Evolutionary conservation across 441 rosid species (phyloP).

Genomic region (Kokia cookei): DNA sequence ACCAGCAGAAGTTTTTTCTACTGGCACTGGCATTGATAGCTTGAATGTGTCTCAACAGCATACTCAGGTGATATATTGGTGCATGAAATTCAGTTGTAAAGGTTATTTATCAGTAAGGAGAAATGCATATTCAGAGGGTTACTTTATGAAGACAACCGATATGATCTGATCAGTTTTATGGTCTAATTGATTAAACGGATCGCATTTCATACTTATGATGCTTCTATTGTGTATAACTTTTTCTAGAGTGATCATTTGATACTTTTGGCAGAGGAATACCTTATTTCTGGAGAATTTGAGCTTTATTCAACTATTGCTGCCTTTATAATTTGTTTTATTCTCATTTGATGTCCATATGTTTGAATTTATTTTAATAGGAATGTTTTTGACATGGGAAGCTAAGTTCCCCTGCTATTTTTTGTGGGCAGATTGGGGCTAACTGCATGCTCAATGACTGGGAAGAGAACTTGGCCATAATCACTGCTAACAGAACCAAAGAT

Average conservation of each 20-base stretch:
- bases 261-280: neutral
- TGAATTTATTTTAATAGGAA: neutral
- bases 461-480: slow-evolving; percentile 91
- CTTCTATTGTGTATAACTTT: neutral
- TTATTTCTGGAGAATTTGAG: neutral
- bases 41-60: slow-evolving; percentile 39
- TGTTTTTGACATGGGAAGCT: neutral
- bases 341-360: neutral
- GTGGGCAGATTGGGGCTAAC: slow-evolving; percentile 54
- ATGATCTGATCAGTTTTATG: neutral
- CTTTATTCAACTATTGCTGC: neutral
- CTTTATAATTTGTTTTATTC: neutral
- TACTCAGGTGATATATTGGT: slow-evolving; percentile 47
- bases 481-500: slow-evolving; percentile 94
- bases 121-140: neutral
- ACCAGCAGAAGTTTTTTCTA: slow-evolving; percentile 85
- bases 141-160: neutral
- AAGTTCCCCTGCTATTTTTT: slow-evolving; percentile 3
- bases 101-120: neutral
- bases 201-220: neutral
- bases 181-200: neutral
- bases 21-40: slow-evolving; percentile 23
- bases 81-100: neutral
- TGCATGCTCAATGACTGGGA: slow-evolving; percentile 98
- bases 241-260: neutral